Percentiles rank a stretch among this genome's conserved stretches.
Conservation (phyloP, 2,329 filamentous ascomycete species). For the Claviceps sp. region DNA sequence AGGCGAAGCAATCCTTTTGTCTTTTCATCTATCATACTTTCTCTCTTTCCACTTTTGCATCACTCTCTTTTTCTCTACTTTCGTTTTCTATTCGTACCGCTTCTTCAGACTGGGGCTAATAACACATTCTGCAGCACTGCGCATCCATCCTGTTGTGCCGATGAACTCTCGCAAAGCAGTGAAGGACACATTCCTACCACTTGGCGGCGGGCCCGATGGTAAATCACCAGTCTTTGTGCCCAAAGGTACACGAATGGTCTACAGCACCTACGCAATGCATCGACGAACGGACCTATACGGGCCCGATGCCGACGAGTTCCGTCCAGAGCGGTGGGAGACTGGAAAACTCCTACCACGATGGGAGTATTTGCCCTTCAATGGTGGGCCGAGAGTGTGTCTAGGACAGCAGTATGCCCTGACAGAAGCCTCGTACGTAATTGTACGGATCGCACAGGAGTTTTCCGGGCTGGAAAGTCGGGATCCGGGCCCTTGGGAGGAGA, state of each 20-base stretch:
- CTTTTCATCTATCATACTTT: not conserved
- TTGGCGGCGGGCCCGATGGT: slow-evolving; percentile 34
- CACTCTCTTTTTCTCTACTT: not conserved
- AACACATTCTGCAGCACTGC: slow-evolving; percentile 18
- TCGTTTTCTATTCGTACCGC: not conserved
- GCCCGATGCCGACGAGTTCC: slow-evolving; percentile 24
- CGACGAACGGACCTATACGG: slow-evolving; percentile 24
- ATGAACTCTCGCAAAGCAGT: slow-evolving; percentile 31
- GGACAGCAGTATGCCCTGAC: slow-evolving; percentile 14
- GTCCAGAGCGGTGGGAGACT: slow-evolving; percentile 26
- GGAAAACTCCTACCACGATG: slow-evolving; percentile 20
- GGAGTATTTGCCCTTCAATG: slow-evolving; percentile 33
- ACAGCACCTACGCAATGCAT: slow-evolving; percentile 28
- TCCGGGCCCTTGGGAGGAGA: slow-evolving; percentile 9
- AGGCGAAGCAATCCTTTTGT: not conserved
- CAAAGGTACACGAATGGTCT: slow-evolving; percentile 29
- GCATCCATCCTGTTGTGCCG: slow-evolving; percentile 33
- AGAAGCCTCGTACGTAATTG: slow-evolving; percentile 13
- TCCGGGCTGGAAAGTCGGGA: slow-evolving; percentile 9
- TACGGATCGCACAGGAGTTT: slow-evolving; percentile 13
- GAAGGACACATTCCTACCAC: slow-evolving; percentile 33
- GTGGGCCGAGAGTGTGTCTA: slow-evolving; percentile 29
- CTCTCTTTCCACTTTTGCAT: not conserved
- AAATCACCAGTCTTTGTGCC: slow-evolving; percentile 31
- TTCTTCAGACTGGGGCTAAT: too few species aligned